These are phyloP conservation scores for Sechiopsis laciniata DNA, from an alignment of 306 rosid species.

Conservation along the genomic window DNA sequence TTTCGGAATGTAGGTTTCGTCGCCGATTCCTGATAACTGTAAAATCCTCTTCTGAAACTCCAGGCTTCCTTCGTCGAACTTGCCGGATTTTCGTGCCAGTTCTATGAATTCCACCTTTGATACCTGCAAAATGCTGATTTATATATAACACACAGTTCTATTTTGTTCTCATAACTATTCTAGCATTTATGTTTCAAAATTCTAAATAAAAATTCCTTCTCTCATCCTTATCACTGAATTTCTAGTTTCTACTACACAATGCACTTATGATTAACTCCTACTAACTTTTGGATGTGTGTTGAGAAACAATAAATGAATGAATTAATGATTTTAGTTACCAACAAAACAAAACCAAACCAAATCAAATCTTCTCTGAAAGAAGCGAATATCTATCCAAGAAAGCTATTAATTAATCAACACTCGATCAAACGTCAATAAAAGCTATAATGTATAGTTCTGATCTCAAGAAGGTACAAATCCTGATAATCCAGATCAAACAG, in stretches of 20 bases:
- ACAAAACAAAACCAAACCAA: neutral
- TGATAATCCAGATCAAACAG: neutral
- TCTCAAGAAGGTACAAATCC: neutral
- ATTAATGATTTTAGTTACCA: neutral
- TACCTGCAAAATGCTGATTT: constrained; percentile 35
- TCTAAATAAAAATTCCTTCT: neutral
- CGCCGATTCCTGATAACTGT: constrained; percentile 81
- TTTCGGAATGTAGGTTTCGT: constrained; percentile 77
- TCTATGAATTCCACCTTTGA: constrained; percentile 67
- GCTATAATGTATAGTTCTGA: too few relatives aligned
- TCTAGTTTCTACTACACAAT: constrained; percentile 53
- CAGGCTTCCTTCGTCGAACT: constrained; percentile 60
- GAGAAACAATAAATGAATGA: too few relatives aligned
- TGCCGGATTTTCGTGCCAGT: constrained; percentile 66
- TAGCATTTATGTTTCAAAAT: neutral
- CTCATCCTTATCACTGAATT: neutral
- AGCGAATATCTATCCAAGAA: neutral
- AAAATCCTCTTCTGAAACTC: constrained; percentile 62
- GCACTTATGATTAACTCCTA: constrained; percentile 57
- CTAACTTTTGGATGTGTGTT: too few relatives aligned
- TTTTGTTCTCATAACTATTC: neutral
- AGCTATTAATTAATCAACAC: neutral
- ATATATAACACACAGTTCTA: neutral
- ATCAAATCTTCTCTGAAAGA: neutral
- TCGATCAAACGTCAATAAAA: neutral